phyloP scores from a whole-genome alignment of 768 basidiomycete species.

The Mycena albidolilacea region DNA sequence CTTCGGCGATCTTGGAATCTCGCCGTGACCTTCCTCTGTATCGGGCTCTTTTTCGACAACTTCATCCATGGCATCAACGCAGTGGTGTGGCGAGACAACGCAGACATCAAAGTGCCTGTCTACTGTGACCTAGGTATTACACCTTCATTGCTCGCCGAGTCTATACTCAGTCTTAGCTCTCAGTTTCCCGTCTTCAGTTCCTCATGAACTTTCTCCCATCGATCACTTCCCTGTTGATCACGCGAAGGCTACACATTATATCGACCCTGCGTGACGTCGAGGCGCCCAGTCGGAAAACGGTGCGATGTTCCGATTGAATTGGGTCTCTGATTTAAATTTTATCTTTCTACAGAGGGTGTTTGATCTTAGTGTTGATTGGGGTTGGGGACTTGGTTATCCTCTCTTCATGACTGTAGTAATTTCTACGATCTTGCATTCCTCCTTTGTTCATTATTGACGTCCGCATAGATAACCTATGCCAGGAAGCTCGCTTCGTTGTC shows the following conservation, averaged over 20 bases:
- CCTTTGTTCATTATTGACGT: neutral
- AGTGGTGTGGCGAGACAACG: slow-evolving; percentile 28
- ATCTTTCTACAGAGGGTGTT: neutral
- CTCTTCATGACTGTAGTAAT: slow-evolving; percentile 29
- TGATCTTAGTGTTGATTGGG: slow-evolving; percentile 25
- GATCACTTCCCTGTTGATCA: slow-evolving; percentile 29
- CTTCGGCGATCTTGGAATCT: slow-evolving; percentile 32
- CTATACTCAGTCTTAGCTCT: neutral
- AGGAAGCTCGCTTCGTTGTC: slow-evolving; percentile 26
- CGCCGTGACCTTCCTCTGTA: slow-evolving; percentile 30
- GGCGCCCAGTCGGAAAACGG: slow-evolving; percentile 26
- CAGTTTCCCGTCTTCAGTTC: slow-evolving; percentile 33
- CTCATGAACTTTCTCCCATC: slow-evolving; percentile 34
- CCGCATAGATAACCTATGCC: slow-evolving; percentile 25
- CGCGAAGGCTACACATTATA: slow-evolving; percentile 26
- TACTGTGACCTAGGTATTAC: slow-evolving; percentile 30
- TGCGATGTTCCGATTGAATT: neutral
- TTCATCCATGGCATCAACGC: slow-evolving; percentile 27
- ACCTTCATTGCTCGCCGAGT: neutral
- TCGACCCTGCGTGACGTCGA: slow-evolving; percentile 28
- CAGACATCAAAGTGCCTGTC: slow-evolving; percentile 31
- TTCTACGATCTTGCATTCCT: slow-evolving; percentile 15
- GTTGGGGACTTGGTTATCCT: slow-evolving; percentile 33
- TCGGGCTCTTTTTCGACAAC: slow-evolving; percentile 31
- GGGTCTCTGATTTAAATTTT: neutral